These are phyloP conservation scores for Angomonas deanei DNA, from an alignment of 208 protist species.

Conservation along the genomic window DNA sequence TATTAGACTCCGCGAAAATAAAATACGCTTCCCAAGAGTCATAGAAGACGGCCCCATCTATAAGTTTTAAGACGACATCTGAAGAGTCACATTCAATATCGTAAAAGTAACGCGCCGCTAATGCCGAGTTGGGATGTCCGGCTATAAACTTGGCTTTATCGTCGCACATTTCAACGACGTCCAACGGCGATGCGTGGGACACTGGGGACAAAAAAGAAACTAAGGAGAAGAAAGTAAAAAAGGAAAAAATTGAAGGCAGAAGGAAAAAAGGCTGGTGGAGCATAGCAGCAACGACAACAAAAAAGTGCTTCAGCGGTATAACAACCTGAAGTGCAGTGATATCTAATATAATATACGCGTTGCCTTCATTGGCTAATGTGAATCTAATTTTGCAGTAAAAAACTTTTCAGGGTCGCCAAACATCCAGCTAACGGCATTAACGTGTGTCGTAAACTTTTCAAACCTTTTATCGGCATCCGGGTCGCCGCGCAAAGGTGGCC, in stretches of 20 bases:
- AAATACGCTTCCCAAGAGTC: slow-evolving; percentile 84
- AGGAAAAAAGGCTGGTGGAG: not conserved
- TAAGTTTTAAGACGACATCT: slow-evolving; percentile 37
- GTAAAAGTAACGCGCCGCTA: slow-evolving; percentile 39
- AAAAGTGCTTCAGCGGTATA: no score
- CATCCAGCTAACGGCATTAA: slow-evolving; percentile 9
- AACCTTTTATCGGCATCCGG: not conserved
- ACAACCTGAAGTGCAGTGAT: no score
- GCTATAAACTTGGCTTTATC: slow-evolving; percentile 21
- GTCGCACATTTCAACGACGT: not conserved
- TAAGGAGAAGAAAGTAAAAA: slow-evolving; percentile 7
- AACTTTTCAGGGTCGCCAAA: slow-evolving; percentile 3
- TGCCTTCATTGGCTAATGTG: no score
- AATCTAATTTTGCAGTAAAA: no score
- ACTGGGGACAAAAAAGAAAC: slow-evolving; percentile 18
- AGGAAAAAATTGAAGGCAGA: not conserved
- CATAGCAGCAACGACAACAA: no score
- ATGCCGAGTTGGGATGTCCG: slow-evolving; percentile 40
- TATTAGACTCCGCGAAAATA: slow-evolving; percentile 37
- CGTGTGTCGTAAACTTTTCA: not conserved
- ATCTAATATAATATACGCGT: no score
- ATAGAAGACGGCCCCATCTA: slow-evolving; percentile 62
- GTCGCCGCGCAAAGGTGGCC: not conserved
- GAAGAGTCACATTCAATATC: slow-evolving; percentile 48
- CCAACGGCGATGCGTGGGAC: slow-evolving; percentile 10